Conservation (phyloP, 352 stramenopile species). For the Phytophthora rubi region DNA sequence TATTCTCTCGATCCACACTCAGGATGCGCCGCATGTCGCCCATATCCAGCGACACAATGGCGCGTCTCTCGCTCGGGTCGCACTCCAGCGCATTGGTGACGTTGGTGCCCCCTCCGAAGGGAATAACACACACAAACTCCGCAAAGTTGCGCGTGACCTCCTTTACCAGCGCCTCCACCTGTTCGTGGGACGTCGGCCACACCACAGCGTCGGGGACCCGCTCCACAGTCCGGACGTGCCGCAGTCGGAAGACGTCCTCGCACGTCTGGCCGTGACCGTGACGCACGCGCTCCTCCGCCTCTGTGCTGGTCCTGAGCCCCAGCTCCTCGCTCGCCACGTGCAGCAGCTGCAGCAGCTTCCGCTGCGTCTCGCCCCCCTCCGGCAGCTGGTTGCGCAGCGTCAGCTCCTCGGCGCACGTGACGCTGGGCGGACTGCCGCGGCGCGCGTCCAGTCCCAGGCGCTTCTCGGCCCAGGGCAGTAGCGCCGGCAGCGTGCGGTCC, state of each 20-base stretch:
- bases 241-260: constrained; percentile 70
- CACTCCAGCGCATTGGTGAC: constrained; percentile 74
- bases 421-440: constrained; percentile 42
- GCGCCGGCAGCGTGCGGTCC: constrained; percentile 54
- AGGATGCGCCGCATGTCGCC: constrained; percentile 86
- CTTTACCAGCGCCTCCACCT: constrained; percentile 87
- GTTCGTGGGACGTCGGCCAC: constrained; percentile 81
- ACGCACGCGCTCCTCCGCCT: constrained; percentile 63
- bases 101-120: constrained; percentile 95
- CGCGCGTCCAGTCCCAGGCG: constrained; percentile 57
- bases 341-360: constrained; percentile 43
- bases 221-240: constrained; percentile 47
- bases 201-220: constrained; percentile 93
- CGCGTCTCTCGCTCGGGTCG: constrained; percentile 71
- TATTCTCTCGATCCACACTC: constrained; percentile 86
- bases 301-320: constrained; percentile 45
- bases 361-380: constrained; percentile 17
- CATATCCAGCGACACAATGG: constrained; percentile 95
- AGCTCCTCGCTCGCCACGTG: constrained; percentile 24
- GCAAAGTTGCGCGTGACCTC: constrained; percentile 55
- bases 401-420: constrained; percentile 44
- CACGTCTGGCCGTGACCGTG: constrained; percentile 79
- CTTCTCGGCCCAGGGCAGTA: constrained; percentile 67
- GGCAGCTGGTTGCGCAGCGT: constrained; percentile 32
- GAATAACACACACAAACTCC: constrained; percentile 90